Conservation (phyloP, 345 rosid species). For the Citropsis articulata region DNA sequence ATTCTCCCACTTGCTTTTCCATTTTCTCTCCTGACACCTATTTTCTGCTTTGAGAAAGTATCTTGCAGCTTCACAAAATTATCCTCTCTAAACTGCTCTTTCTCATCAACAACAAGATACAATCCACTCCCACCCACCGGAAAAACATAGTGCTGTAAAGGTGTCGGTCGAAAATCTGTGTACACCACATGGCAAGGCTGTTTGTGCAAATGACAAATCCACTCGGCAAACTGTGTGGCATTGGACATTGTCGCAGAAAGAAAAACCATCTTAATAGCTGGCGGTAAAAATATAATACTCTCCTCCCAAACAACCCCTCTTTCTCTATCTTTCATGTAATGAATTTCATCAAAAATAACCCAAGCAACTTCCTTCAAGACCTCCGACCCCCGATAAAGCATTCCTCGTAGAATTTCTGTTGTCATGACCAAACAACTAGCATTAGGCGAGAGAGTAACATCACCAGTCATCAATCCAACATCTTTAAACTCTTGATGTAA, state of each 20-base stretch:
- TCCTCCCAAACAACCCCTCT: slow-evolving; percentile 99
- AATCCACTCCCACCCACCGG: slow-evolving; percentile 90
- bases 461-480: slow-evolving; percentile 99
- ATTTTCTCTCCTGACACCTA: slow-evolving; percentile 52
- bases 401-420: slow-evolving; percentile 92
- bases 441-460: slow-evolving; percentile 91
- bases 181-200: slow-evolving; percentile 98
- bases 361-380: slow-evolving; percentile 97
- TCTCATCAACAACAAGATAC: slow-evolving; percentile 96
- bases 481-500: slow-evolving; percentile 86
- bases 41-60: slow-evolving; percentile 70
- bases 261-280: slow-evolving; percentile 97
- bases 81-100: slow-evolving; percentile 88
- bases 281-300: slow-evolving; percentile 92
- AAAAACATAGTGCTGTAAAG: slow-evolving; percentile 96
- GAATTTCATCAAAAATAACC: slow-evolving; percentile 98
- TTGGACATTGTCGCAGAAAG: slow-evolving; percentile 99
- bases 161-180: slow-evolving; percentile 96
- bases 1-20: slow-evolving; percentile 80
- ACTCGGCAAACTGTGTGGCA: slow-evolving; percentile 95
- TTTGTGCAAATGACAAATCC: slow-evolving; percentile 93
- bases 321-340: slow-evolving; percentile 97
- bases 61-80: slow-evolving; percentile 88
- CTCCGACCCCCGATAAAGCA: slow-evolving; percentile 95
- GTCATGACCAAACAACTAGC: slow-evolving; percentile 98